Base-by-base conservation (phyloP, 257 asterid genomes). In the Plantago elongata region DNA sequence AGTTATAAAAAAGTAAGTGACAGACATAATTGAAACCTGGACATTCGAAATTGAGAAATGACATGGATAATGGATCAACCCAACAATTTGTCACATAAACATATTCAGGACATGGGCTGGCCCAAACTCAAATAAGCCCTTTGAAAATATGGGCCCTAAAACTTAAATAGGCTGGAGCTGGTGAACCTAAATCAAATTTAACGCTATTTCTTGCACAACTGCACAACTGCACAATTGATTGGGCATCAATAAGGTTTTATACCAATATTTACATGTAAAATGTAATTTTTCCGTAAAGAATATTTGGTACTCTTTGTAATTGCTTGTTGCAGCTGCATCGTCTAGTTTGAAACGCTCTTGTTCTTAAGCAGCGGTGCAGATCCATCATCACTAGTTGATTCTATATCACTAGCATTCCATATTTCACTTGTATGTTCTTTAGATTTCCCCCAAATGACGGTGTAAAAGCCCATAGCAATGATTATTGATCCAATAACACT, bases 401-500 rank as follows among this genome's bases (percentile, higher is more conserved):
- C 72, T 12, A 18, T 48, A 6, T 29, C 42, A 11, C 13, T 2
- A 40, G 0, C 17, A 16, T 51, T 3, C 1, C 45, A 13, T 27
- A 11, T 45, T 8, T 59, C 62, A 1, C 9, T 15, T 9, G 13
- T 7, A 37, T 71, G 74, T 46, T 75, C 81, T 68, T 64, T 64
- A 7, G 66, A 9, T 38, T 75, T 71, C 27, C 77, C 81, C 81
- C 77, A 75, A 11, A 71, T 22, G 42, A 75, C 77, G 0, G 74
- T 64, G 60, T 75, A 75, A 56, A 75, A 75, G 1, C 81, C 77
- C 14, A 45, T n/a, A 3, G 68, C 59, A 47, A 75, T 75, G 3
- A 75, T 68, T n/a, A 63, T 44, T 12, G 81, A 66, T 64, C 77
- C 81, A n/a, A 75, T 49, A 6, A 75, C 54, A 12, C 74, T 75